Base-by-base conservation (phyloP, 768 basidiomycete species). In the Pilatotrama ljubarskyi region DNA sequence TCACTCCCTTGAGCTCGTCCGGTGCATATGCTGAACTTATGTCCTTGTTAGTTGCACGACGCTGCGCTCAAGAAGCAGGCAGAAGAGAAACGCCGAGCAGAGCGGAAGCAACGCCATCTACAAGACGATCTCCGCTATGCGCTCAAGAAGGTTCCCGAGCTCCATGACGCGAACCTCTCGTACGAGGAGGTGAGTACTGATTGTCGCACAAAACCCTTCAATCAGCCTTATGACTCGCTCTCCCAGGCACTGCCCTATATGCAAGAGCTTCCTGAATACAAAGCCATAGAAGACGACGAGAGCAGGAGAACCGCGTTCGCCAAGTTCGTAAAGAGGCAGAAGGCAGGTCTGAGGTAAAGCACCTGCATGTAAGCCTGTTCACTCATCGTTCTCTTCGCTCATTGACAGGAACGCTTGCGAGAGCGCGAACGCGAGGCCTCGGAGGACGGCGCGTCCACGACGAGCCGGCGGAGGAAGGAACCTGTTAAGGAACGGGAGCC, bases 121-220 rank as follows among this genome's bases (percentile, higher is more conserved):
- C 93, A 97, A 68, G 97, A 99, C 73, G 97, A 98, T 69, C 79
- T 99, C 37, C 88, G 97, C 6, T 97, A 98, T 75, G 97, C 95
- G 0, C 79, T 98, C 64, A 94, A 91, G 76, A 96, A 96, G 71
- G 78, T 96, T 7, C 72, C 90, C 0, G 91, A 95, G 49, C 83
- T 91, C 1, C 73, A 98, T 38, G 93, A 96, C 64, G 72, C 95
- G 49, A 84, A 75, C 26, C 70, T 87, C 56, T 71, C 87, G 1
- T 98, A 89, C 68, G 95, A 98, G 65, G 85, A 90, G 66, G 95
- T 92, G 64, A 55, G 85, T 73, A 24, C n/a, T n/a, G 51, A n/a
- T 35, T 36, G 8, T 13, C n/a, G n/a, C 15, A 38, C 22, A 40
- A 41, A 48, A 41, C 50, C 14, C 61, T 26, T 43, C 55, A 26